phyloP scores from a whole-genome alignment of 2,329 filamentous ascomycete genomes.

The Lasiodiplodia theobromae region DNA sequence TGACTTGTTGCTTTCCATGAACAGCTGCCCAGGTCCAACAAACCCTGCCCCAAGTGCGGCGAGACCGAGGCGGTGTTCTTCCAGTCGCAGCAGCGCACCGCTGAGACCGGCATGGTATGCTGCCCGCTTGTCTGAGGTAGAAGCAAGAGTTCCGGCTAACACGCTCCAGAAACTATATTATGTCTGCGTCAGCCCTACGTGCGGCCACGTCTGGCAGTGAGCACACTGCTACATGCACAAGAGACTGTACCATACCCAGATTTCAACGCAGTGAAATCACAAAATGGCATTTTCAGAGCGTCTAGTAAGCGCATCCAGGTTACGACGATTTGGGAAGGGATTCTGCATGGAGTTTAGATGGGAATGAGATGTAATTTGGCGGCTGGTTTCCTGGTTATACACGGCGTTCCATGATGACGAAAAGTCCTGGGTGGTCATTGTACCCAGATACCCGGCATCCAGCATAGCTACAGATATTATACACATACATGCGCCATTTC shows the following conservation, averaged over 20 bases:
- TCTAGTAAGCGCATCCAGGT: background rate
- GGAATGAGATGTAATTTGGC: constrained; percentile 8
- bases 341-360: constrained; percentile 19
- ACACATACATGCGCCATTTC: constrained; percentile 8
- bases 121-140: background rate
- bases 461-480: constrained; percentile 23
- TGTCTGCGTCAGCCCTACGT: constrained; percentile 92
- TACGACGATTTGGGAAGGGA: background rate
- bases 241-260: background rate
- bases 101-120: constrained; percentile 97
- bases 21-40: constrained; percentile 90
- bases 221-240: background rate
- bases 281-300: constrained; percentile 3
- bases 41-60: constrained; percentile 82
- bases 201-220: constrained; percentile 79
- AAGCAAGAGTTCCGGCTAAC: constrained; percentile 40
- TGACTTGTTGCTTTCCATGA: constrained; percentile 58
- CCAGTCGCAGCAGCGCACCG: constrained; percentile 96
- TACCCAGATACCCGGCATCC: constrained; percentile 25
- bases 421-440: constrained; percentile 20
- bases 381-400: constrained; percentile 9
- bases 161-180: constrained; percentile 57
- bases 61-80: constrained; percentile 96
- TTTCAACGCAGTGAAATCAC: background rate
- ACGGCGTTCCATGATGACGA: constrained; percentile 22